Conservation (phyloP, 2,329 filamentous ascomycete species). For the Sporothrix phasma region DNA sequence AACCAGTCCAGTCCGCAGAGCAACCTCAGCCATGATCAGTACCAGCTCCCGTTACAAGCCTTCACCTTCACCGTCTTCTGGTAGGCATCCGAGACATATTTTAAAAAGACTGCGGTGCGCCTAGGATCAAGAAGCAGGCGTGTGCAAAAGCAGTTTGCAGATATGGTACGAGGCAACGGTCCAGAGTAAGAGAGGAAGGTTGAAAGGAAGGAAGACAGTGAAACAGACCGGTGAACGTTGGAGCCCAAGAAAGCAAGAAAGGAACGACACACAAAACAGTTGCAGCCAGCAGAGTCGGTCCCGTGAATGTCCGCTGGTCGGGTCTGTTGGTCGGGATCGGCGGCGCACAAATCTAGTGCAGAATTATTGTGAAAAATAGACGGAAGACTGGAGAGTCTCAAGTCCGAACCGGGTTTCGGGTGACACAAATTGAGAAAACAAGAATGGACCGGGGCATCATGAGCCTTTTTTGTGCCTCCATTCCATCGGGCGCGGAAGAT, state of each 20-base stretch:
- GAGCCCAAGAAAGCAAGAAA: not conserved
- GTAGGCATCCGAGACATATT: not conserved
- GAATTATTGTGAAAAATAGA: not conserved
- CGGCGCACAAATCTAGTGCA: not conserved
- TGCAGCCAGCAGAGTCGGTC: not conserved
- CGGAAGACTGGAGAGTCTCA: not conserved
- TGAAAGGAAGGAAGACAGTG: not conserved
- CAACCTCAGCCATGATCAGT: not conserved
- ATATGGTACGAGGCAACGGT: no score
- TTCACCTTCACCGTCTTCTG: not conserved
- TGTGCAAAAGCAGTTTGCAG: not conserved
- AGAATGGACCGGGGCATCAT: not conserved
- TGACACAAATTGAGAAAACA: not conserved
- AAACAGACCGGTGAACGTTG: slow-evolving; percentile 2
- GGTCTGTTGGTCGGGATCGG: not conserved
- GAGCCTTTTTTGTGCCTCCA: not conserved
- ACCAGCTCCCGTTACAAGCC: not conserved
- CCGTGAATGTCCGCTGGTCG: not conserved
- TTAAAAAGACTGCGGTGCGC: not conserved
- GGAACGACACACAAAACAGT: not conserved
- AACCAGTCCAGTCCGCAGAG: no score
- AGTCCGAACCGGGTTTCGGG: not conserved
- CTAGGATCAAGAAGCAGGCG: not conserved
- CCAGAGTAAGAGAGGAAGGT: not conserved
- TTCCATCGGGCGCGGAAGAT: no score